Base-by-base conservation (phyloP, 2,329 filamentous ascomycete species). In the Chlorencoelia australis region DNA sequence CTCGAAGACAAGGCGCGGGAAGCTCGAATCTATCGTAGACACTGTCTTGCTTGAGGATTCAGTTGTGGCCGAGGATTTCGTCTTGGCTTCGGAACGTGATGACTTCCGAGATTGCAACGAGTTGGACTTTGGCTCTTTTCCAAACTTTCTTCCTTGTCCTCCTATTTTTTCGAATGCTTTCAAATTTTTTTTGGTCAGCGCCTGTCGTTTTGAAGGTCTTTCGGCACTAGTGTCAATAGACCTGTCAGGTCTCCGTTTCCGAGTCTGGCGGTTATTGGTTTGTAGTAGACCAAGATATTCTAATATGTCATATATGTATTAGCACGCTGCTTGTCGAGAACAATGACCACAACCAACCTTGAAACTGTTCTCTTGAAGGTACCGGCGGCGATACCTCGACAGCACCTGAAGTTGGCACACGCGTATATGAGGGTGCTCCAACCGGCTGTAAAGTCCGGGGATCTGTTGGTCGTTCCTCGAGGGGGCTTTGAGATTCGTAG, bases 261-360 rank as follows among this genome's bases (percentile, higher is more conserved):
- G 35, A 41, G 32, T 45, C 40, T 43, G 37, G 21, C 11, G n/a
- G 21, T 24, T 24, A 24, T 11, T 11, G 21, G 21, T 24, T 24
- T 24, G 21, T 24, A 24, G 21, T 24, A 24, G 21, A 11, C 21
- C 21, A 24, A 24, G 21, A 24, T 24, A 24, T 44, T 44, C 41
- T 46, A 39, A 33, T 24, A 24, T 40, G 31, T 33, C n/a, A n/a
- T n/a, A 43, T 41, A 24, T 39, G n/a, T n/a, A 42, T 46, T 42
- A 46, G 39, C 36, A 46, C 22, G 3, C 33, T 44, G 27, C 38
- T 42, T 29, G 35, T 39, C 17, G 25, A 44, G 33, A 40, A 43
- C 31, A 39, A 37, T 44, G 35, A 35, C 43, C 16, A 33, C 37
- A 30, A 44, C n/a, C n/a, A n/a, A n/a, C n/a, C n/a, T n/a, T n/a